Conservation (phyloP, 768 basidiomycete species). For the Lentinula boryana region DNA sequence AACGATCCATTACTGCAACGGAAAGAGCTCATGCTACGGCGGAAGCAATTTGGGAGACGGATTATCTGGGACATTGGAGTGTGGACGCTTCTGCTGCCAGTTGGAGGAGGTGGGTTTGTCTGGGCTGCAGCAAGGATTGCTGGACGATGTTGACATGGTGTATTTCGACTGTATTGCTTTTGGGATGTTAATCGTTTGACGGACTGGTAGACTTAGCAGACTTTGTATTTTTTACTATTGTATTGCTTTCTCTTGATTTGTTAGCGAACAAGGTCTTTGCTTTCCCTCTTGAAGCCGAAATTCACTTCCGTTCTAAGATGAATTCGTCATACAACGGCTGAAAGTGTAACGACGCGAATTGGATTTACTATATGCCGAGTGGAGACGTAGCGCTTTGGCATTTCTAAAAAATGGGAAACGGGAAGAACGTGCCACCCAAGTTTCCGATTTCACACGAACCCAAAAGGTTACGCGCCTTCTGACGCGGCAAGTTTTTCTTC, state of each 20-base stretch:
- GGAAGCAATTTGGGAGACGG: constrained; percentile 61
- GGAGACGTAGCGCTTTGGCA: not conserved
- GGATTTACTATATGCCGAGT: not conserved
- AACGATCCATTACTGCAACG: constrained; percentile 73
- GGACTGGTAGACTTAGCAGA: not conserved
- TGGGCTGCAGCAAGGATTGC: constrained; percentile 53
- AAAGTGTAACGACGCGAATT: not conserved
- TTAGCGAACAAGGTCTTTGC: not conserved
- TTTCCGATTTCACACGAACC: constrained; percentile 4
- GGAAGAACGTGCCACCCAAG: not conserved
- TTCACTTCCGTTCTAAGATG: not conserved
- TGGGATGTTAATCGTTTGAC: not conserved
- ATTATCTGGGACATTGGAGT: constrained; percentile 82
- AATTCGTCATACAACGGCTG: not conserved
- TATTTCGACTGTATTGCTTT: not conserved
- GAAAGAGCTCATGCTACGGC: constrained; percentile 83
- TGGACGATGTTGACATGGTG: constrained; percentile 39
- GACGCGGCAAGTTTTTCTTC: not conserved
- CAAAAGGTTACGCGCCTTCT: not conserved
- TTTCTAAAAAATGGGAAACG: not conserved
- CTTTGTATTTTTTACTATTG: not conserved
- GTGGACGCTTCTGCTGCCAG: constrained; percentile 64
- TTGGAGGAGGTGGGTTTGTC: constrained; percentile 46
- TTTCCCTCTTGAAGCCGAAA: no score
- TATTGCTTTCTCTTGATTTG: not conserved